phyloP scores from a whole-genome alignment of 192 early-diverging fungal genomes.

The Pilaira anomala region DNA sequence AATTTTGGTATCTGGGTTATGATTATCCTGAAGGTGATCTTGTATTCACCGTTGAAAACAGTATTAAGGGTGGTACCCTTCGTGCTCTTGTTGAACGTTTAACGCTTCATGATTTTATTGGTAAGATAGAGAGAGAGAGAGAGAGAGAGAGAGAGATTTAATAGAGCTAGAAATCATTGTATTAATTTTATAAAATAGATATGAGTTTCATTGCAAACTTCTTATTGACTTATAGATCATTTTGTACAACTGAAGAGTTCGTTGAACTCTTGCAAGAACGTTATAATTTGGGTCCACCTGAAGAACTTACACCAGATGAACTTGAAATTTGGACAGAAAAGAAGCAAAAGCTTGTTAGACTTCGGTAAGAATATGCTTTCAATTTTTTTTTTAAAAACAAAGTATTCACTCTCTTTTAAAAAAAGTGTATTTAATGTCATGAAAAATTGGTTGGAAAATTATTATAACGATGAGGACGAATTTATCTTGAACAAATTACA shows the following conservation, averaged over 20 bases:
- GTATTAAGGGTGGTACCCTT: constrained; percentile 87
- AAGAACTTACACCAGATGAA: constrained; percentile 63
- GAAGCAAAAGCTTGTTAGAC: constrained; percentile 85
- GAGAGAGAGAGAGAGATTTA: no score
- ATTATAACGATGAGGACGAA: constrained; percentile 78
- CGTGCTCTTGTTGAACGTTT: constrained; percentile 85
- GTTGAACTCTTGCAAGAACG: constrained; percentile 72
- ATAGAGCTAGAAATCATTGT: not conserved
- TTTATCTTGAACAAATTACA: constrained; percentile 66
- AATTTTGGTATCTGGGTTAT: constrained; percentile 81
- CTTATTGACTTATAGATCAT: constrained; percentile 93
- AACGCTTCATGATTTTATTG: constrained; percentile 79
- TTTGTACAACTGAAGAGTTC: constrained; percentile 78
- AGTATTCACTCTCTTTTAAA: not conserved
- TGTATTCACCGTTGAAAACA: constrained; percentile 77
- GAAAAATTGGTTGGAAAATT: constrained; percentile 94
- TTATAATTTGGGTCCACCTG: constrained; percentile 76
- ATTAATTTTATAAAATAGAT: constrained; percentile 42
- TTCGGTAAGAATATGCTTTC: constrained; percentile 42
- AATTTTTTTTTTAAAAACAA: not conserved
- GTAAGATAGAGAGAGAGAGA: no score
- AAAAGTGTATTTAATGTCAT: constrained; percentile 85
- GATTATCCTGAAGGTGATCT: constrained; percentile 78
- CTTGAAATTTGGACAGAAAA: constrained; percentile 79
- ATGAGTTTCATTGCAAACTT: constrained; percentile 83